Conservation (phyloP, 2,329 filamentous ascomycete genomes). For the Zasmidium cellare region DNA sequence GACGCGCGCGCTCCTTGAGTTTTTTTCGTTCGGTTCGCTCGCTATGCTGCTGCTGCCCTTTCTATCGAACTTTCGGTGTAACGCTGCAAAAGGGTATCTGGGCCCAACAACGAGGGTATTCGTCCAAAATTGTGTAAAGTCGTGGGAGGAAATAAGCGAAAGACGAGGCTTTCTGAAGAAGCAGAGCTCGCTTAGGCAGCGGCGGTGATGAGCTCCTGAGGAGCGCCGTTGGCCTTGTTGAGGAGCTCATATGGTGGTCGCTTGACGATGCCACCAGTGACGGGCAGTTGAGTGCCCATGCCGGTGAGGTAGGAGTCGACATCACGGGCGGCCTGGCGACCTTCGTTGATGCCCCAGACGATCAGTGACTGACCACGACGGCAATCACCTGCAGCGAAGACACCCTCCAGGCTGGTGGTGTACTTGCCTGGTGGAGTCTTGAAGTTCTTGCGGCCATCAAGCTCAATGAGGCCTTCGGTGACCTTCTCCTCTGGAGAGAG, state of each 20-base stretch:
- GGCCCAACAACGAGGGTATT: constrained; percentile 17
- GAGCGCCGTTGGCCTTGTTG: constrained; percentile 39
- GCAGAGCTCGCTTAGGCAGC: constrained; percentile 21
- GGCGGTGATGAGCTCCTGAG: constrained; percentile 37
- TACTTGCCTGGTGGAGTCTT: constrained; percentile 90
- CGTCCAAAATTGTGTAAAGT: constrained; percentile 9
- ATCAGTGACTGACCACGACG: constrained; percentile 92
- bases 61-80: constrained; percentile 11
- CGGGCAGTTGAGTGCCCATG: constrained; percentile 72
- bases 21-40: constrained; percentile 10
- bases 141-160: constrained; percentile 1
- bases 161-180: constrained; percentile 1
- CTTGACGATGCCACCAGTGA: constrained; percentile 91
- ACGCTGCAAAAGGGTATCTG: constrained; percentile 31
- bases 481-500: constrained; percentile 87
- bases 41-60: constrained; percentile 12
- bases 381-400: constrained; percentile 94
- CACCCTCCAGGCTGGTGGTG: constrained; percentile 79
- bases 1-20: neutral
- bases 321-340: constrained; percentile 87
- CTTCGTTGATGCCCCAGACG: constrained; percentile 98
- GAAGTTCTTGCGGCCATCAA: constrained; percentile 90
- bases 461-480: constrained; percentile 83
- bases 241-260: constrained; percentile 73
- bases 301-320: constrained; percentile 85